These are phyloP conservation scores for Cyberlindnera japonica DNA, from an alignment of 805 yeast species.

Conservation along the genomic window DNA sequence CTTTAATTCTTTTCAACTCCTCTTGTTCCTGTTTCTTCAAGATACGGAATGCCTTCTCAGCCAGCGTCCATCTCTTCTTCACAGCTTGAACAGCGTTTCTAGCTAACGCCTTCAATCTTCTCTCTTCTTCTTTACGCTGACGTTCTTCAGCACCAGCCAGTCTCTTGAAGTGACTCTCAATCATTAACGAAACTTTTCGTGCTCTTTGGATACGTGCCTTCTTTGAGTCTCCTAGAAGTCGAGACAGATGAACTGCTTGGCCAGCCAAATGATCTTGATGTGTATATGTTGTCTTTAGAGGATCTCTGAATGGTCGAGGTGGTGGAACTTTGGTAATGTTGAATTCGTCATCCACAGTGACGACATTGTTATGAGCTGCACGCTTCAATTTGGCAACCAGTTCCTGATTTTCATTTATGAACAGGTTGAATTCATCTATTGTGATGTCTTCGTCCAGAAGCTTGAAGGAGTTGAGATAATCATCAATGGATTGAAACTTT, in stretches of 20 bases:
- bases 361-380: slow-evolving; percentile 43
- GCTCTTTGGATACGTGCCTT: slow-evolving; percentile 63
- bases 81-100: slow-evolving; percentile 79
- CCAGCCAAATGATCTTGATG: slow-evolving; percentile 70
- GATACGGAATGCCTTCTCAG: slow-evolving; percentile 73
- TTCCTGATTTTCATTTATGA: slow-evolving; percentile 48
- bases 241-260: slow-evolving; percentile 72
- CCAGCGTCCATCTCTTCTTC: slow-evolving; percentile 85
- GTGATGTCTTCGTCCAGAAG: slow-evolving; percentile 60
- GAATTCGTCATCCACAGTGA: slow-evolving; percentile 43
- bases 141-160: slow-evolving; percentile 87
- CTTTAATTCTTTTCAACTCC: slow-evolving; percentile 72
- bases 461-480: slow-evolving; percentile 51
- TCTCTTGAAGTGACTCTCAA: slow-evolving; percentile 83
- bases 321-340: slow-evolving; percentile 37
- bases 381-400: slow-evolving; percentile 41
- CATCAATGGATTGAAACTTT: slow-evolving; percentile 37
- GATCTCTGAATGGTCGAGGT: slow-evolving; percentile 44
- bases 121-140: slow-evolving; percentile 69
- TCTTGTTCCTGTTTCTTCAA: slow-evolving; percentile 76
- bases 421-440: slow-evolving; percentile 55
- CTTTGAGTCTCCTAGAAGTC: slow-evolving; percentile 62
- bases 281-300: slow-evolving; percentile 44
- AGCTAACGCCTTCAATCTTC: slow-evolving; percentile 65
- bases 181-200: slow-evolving; percentile 70